Evolutionary conservation across 805 yeast species (phyloP).

Genomic region (Starmerella powellii): DNA sequence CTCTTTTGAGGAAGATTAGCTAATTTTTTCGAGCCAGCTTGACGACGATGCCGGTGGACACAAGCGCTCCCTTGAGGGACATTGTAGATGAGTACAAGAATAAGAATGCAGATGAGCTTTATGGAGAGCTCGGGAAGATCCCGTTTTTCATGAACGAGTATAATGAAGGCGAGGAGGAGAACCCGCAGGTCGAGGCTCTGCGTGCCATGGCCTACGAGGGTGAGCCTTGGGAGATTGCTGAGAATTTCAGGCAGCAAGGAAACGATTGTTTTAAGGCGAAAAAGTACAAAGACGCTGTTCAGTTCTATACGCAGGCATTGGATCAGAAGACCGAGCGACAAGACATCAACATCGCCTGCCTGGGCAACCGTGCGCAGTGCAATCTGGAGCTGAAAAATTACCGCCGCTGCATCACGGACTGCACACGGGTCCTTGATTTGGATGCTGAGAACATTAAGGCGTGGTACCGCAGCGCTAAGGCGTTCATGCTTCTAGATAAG

Average conservation of each 20-base stretch:
- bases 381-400: conserved; percentile 75
- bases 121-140: conserved; percentile 63
- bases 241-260: conserved; percentile 84
- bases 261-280: conserved; percentile 70
- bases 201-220: conserved; percentile 90
- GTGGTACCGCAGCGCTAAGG: conserved; percentile 69
- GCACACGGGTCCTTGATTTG: conserved; percentile 49
- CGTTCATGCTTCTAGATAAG: conserved; percentile 55
- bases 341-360: conserved; percentile 40
- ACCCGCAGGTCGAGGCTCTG: conserved; percentile 69
- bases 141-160: conserved; percentile 87
- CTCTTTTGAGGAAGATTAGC: no score
- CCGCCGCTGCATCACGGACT: conserved; percentile 76
- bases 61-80: conserved; percentile 19
- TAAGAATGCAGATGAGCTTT: conserved; percentile 62
- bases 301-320: conserved; percentile 67
- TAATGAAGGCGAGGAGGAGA: conserved; percentile 48
- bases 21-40: neutral
- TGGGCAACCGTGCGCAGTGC: conserved; percentile 80
- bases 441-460: conserved; percentile 71
- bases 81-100: conserved; percentile 30
- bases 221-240: conserved; percentile 83
- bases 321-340: conserved; percentile 37
- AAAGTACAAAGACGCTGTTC: conserved; percentile 64
- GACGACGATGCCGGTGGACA: conserved; percentile 13